Percentiles rank a stretch among this genome's conserved stretches.
These are phyloP conservation scores for Thalassiosira mediterranea DNA, from an alignment of 352 stramenopile genomes.

Conservation along the genomic window DNA sequence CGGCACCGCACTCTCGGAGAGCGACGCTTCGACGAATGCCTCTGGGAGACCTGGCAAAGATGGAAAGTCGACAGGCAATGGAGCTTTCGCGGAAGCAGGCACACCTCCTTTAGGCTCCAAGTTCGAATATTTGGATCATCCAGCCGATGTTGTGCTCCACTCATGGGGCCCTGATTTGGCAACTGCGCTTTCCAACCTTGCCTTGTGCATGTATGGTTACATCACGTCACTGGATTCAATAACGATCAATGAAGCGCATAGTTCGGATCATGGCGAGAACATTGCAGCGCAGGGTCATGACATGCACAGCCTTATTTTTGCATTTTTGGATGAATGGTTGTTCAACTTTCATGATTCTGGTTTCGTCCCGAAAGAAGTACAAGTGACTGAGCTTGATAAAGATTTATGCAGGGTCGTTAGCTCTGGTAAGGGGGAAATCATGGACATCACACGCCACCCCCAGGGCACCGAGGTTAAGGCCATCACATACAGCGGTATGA, in stretches of 20 bases:
- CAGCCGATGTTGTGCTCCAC: conserved; percentile 86
- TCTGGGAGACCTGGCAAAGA: too few species aligned
- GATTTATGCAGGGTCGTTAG: conserved; percentile 43
- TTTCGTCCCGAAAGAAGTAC: conserved; percentile 62
- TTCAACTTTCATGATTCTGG: conserved; percentile 74
- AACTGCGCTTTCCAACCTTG: conserved; percentile 68
- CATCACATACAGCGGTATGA: conserved; percentile 88
- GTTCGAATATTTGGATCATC: conserved; percentile 85
- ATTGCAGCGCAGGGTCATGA: conserved; percentile 69
- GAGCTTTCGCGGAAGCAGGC: too few species aligned
- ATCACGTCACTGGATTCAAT: conserved; percentile 82
- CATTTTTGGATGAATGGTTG: conserved; percentile 86
- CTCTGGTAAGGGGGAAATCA: conserved; percentile 69
- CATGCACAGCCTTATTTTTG: conserved; percentile 78
- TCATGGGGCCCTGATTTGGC: conserved; percentile 77
- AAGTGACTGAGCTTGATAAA: conserved; percentile 59
- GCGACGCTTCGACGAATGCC: too few species aligned
- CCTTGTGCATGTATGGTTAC: conserved; percentile 84
- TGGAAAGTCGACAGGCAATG: too few species aligned
- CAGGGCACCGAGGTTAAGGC: conserved; percentile 87
- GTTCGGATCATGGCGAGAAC: conserved; percentile 18
- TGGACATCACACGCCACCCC: conserved; percentile 79
- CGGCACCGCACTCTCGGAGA: too few species aligned
- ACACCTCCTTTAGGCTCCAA: conserved; percentile 10
- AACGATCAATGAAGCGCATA: conserved; percentile 51